phyloP scores from a whole-genome alignment of 768 basidiomycete species.

The Lanmaoa pseudosensibilis region DNA sequence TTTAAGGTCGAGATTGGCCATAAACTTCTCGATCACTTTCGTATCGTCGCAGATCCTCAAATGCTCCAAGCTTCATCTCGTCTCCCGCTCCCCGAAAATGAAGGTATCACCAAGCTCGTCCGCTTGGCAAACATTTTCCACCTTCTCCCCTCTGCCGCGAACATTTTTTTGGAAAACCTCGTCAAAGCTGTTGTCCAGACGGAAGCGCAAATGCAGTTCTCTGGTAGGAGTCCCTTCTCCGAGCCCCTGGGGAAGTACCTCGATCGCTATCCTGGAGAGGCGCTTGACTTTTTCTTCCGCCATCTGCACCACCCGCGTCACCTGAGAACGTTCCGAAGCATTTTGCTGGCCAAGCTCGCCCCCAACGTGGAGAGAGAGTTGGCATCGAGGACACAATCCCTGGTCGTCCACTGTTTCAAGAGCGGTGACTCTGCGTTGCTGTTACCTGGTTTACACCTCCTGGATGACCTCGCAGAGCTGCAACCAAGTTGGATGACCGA shows the following conservation, averaged over 20 bases:
- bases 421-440: conserved; percentile 51
- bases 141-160: conserved; percentile 89
- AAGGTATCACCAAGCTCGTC: conserved; percentile 89
- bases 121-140: conserved; percentile 98
- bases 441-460: conserved; percentile 71
- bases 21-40: conserved; percentile 96
- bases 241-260: conserved; percentile 89
- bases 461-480: conserved; percentile 70
- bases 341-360: conserved; percentile 77
- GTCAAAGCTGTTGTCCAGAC: conserved; percentile 88
- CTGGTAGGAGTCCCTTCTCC: conserved; percentile 87
- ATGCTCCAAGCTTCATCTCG: conserved; percentile 79
- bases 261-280: conserved; percentile 84
- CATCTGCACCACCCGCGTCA: conserved; percentile 78
- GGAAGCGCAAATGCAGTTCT: conserved; percentile 89
- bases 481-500: conserved; percentile 72
- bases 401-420: conserved; percentile 53
- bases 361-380: conserved; percentile 72
- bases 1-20: conserved; percentile 99
- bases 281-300: conserved; percentile 79
- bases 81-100: conserved; percentile 80
- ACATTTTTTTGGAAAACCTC: conserved; percentile 87
- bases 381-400: conserved; percentile 52
- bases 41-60: conserved; percentile 85
- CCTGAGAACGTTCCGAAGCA: conserved; percentile 80